Base-by-base conservation (phyloP, 2,329 filamentous ascomycete genomes). In the Penicillium aurantiogriseum region DNA sequence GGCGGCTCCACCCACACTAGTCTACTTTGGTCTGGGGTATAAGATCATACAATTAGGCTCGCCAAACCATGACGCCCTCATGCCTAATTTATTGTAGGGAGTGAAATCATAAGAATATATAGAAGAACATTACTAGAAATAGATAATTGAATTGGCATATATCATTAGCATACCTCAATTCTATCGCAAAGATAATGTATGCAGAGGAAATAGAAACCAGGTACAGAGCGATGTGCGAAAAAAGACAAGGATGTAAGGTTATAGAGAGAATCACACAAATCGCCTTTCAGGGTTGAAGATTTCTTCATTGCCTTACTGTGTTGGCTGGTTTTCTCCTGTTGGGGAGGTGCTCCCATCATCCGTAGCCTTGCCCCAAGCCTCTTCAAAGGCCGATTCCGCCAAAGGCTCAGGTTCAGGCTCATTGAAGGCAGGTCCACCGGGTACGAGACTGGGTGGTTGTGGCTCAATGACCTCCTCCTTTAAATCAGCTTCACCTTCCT, bases 301-400 rank as follows among this genome's bases (percentile, higher is more conserved):
- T 17, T 23, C 17, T 40, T 35, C 35, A 31, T 33, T 38, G 31
- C 4, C 10, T 57, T 44, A 53, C 17, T 52, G 33, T 21, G 10
- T 35, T 29, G 51, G 36, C 33, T 54, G 45, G 10, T n/a, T 46
- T 38, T 59, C 55, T 8, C 57, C 50, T 31, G 57, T 40, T n/a
- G 51, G 25, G 19, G 61, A 46, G 15, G 42, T n/a, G 11, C 56
- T 53, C 13, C 51, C 60, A 36, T 71, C 69, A 35, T 72, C 70
- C 11, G 72, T 64, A 9, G 73, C 73, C 58, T 74, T 75, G 1
- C 72, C 73, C 73, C 73, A 76, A 11, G 72, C 73, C 50, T 63
- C 56, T 57, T 75, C 74, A 39, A 74, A 73, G 5, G 66, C 67
- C 1, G 67, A 67, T 10, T 72, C 66, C n/a, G 60, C 63, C 39